Percentiles rank a stretch among this genome's conserved stretches.
phyloP scores from a whole-genome alignment of 345 rosid genomes.

The Melaleuca quinquenervia region DNA sequence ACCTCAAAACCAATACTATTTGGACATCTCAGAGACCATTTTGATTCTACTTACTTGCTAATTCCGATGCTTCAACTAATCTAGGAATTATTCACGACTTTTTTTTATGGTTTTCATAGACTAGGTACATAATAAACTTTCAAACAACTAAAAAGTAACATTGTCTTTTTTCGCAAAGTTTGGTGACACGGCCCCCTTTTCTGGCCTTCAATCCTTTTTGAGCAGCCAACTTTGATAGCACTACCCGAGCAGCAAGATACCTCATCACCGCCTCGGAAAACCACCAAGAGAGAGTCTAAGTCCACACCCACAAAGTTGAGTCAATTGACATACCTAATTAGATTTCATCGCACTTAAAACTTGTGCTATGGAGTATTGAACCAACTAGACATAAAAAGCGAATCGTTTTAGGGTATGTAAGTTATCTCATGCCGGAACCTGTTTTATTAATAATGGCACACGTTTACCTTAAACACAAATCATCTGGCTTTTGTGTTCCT shows the following conservation, averaged over 20 bases:
- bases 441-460: not conserved
- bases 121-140: not conserved
- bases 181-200: not conserved
- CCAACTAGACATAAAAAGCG: not conserved
- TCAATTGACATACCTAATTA: not conserved
- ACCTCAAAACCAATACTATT: not conserved
- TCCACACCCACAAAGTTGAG: not conserved
- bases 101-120: not conserved
- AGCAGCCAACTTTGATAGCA: not conserved
- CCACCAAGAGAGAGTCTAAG: not conserved
- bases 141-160: not conserved
- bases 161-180: not conserved
- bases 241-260: rapidly evolving
- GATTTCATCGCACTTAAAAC: not conserved
- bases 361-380: not conserved
- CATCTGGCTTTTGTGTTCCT: not conserved
- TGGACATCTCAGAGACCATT: not conserved
- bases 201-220: not conserved
- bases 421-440: not conserved
- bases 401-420: not conserved
- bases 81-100: not conserved
- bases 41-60: not conserved
- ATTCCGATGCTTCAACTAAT: not conserved
- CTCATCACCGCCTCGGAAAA: not conserved
- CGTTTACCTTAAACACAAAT: not conserved